Evolutionary conservation across 2,329 filamentous ascomycete genomes (phyloP).

Genomic region (Arthrobotrys musiformis): DNA sequence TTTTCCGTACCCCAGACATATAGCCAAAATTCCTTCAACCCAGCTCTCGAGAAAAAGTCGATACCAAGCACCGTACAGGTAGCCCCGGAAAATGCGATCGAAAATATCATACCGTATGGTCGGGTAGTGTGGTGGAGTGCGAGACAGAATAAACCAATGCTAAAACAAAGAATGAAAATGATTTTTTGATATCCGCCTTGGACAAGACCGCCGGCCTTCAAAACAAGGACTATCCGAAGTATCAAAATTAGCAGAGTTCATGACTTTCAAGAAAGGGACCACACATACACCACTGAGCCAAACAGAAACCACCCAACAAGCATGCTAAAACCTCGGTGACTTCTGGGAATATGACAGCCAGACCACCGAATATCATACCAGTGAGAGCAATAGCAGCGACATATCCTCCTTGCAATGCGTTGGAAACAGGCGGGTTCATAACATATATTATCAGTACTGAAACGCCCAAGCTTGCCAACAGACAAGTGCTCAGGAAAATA

Average conservation of each 20-base stretch:
- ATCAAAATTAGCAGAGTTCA: conserved; percentile 19
- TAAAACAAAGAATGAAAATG: conserved; percentile 80
- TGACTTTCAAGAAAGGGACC: neutral
- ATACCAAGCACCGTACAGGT: conserved; percentile 84
- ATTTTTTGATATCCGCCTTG: conserved; percentile 71
- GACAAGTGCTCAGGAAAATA: conserved; percentile 81
- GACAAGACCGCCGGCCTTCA: conserved; percentile 80
- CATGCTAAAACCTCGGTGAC: conserved; percentile 86
- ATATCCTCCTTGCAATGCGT: conserved; percentile 85
- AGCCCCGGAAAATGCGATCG: conserved; percentile 82
- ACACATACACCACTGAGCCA: conserved; percentile 79
- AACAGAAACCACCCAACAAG: conserved; percentile 83
- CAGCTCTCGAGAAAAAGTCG: conserved; percentile 89
- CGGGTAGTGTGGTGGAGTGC: conserved; percentile 83
- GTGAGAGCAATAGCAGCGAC: conserved; percentile 80
- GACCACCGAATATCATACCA: conserved; percentile 77
- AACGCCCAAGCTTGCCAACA: conserved; percentile 77
- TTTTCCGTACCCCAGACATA: conserved; percentile 80
- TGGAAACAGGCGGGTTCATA: conserved; percentile 79
- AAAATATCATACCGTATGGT: conserved; percentile 78
- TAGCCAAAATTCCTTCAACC: conserved; percentile 94
- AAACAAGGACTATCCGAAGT: conserved; percentile 70
- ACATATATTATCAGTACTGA: conserved; percentile 88
- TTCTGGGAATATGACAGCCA: conserved; percentile 82
- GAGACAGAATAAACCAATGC: conserved; percentile 74